phyloP scores from a whole-genome alignment of 345 rosid species.

The Passiflora organensis region DNA sequence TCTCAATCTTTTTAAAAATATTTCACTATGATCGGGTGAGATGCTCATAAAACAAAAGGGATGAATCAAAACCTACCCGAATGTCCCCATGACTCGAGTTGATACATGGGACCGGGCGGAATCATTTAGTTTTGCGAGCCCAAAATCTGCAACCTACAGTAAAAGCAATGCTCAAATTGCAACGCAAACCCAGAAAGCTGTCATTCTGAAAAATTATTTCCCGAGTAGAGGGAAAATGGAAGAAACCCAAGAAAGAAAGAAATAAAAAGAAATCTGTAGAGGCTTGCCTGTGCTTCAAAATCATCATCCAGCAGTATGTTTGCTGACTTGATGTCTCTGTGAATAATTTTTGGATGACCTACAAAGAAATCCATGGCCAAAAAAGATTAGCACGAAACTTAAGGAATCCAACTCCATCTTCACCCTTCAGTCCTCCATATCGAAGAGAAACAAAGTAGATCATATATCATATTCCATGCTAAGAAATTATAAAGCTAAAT shows the following conservation, averaged over 20 bases:
- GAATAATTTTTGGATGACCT: conserved; percentile 96
- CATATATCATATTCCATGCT: too few species aligned
- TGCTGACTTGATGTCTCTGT: conserved; percentile 89
- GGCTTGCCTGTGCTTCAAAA: conserved; percentile 78
- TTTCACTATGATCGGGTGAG: too few species aligned
- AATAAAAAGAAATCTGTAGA: too few species aligned
- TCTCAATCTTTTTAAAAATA: too few species aligned
- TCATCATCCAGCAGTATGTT: conserved; percentile 75
- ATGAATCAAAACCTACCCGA: conserved; percentile 84
- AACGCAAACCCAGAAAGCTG: neutral
- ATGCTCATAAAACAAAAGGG: neutral
- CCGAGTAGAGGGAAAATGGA: neutral
- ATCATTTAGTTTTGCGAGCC: conserved; percentile 85
- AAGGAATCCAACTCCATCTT: too few species aligned
- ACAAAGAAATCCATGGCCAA: conserved; percentile 9
- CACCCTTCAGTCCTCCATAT: too few species aligned
- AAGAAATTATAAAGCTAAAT: too few species aligned
- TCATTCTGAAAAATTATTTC: neutral
- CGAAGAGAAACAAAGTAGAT: too few species aligned
- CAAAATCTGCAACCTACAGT: conserved; percentile 91
- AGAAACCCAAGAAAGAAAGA: too few species aligned
- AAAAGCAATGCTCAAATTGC: conserved; percentile 4
- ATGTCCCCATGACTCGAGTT: conserved; percentile 99
- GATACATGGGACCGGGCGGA: conserved; percentile 87
- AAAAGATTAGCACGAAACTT: neutral